These are phyloP conservation scores for Fusarium annulatum DNA, from an alignment of 2,329 filamentous ascomycete genomes.

Conservation along the genomic window DNA sequence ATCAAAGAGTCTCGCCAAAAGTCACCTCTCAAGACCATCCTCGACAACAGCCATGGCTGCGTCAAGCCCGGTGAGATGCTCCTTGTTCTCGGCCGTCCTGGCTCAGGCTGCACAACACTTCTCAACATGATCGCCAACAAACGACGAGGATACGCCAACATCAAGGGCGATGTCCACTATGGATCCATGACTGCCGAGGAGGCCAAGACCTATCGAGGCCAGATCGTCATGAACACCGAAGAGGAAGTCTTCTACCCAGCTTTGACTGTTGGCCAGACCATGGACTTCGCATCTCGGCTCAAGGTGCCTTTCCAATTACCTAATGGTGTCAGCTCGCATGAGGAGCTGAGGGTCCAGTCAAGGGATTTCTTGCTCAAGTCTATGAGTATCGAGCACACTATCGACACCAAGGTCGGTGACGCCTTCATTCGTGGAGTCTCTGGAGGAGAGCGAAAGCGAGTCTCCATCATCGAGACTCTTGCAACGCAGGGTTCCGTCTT, in stretches of 20 bases:
- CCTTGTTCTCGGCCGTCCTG: conserved; percentile 74
- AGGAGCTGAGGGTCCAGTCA: conserved; percentile 59
- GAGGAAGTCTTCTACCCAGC: conserved; percentile 74
- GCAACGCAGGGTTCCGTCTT: conserved; percentile 68
- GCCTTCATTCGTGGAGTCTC: conserved; percentile 74
- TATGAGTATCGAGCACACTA: conserved; percentile 68
- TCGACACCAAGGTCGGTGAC: conserved; percentile 75
- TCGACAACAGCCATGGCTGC: conserved; percentile 74
- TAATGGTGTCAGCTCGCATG: conserved; percentile 52
- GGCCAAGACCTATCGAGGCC: conserved; percentile 62
- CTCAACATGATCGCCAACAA: conserved; percentile 76
- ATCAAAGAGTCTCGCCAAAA: conserved; percentile 64
- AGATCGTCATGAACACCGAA: conserved; percentile 77
- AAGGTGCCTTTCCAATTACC: conserved; percentile 65
- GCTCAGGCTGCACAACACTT: conserved; percentile 76
- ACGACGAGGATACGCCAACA: conserved; percentile 66
- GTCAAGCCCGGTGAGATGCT: conserved; percentile 80
- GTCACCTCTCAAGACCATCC: conserved; percentile 70
- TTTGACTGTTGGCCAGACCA: conserved; percentile 76
- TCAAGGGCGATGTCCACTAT: conserved; percentile 69
- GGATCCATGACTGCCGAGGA: conserved; percentile 62
- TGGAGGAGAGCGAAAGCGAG: conserved; percentile 75
- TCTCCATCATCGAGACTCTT: conserved; percentile 74
- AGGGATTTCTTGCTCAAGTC: conserved; percentile 67
- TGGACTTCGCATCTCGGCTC: conserved; percentile 74